Base-by-base conservation (phyloP, 805 yeast species). In the Pichia californica region DNA sequence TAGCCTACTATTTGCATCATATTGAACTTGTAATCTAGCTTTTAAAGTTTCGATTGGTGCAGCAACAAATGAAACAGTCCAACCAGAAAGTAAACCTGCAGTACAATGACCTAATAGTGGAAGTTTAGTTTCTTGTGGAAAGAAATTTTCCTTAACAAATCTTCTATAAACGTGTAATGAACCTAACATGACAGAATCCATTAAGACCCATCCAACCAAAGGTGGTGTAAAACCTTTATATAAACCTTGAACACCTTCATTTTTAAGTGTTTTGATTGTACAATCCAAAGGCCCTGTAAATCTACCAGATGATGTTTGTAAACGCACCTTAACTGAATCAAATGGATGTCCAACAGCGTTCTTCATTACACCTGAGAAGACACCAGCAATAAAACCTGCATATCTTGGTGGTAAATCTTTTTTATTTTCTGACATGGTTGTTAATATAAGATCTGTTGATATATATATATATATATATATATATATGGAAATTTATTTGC, bases 191-290 rank as follows among this genome's bases (percentile, higher is more conserved):
- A 87, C 87, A 4, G 89, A 79, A 58, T 88, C 97, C 96, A 88
- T 88, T 49, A 84, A 63, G 52, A 88, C 87, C 96, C 96, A 88
- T 0, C 96, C 97, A 18, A 86, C 77, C 51, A 88, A 69, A 1
- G 96, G 96, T 5, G 97, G 96, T 0, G 95, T 86, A 51, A 88
- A 87, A 0, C 97, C 97, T 52, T 88, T 79, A 59, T 87, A 88
- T 43, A 88, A 76, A 1, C 95, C 97, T 29, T 71, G 63, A 5
- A 81, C 49, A 4, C 96, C 96, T 59, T 88, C 96, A 23, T 79
- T 76, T 48, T 67, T 68, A 21, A 83, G 57, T 0, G 96, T 88
- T 57, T 83, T 79, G 54, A 69, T 52, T 4, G 85, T 79, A 61
- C 95, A 86, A 57, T 88, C 95, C 54, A 83, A 56, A 0, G 95